Base-by-base conservation (phyloP, 495 filamentous ascomycete species). In the Aspergillus indologenus region DNA sequence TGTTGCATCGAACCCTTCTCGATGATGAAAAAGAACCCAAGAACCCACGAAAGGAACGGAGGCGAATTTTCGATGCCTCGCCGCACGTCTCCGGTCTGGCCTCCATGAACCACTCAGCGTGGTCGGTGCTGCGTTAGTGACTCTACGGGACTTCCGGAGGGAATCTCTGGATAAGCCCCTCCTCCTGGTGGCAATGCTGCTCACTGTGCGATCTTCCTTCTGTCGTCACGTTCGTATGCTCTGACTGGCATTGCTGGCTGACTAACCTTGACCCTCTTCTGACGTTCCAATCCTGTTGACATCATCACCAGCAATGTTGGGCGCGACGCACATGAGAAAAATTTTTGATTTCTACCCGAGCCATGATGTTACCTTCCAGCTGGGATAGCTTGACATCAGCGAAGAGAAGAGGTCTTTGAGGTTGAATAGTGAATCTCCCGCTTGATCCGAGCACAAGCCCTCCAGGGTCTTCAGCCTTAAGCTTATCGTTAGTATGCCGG, bases 1-100 rank as follows among this genome's bases (percentile, higher is more conserved):
- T 53, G 61, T 61, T 61, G 49, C 64, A 67, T 66, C 57, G 55
- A 57, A 45, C 52, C 44, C 45, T 42, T 42, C 15, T 59, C 53
- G 49, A 60, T 64, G 62, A 61, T 64, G 57, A 57, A 55, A 55
- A 54, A 45, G 53, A 18, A 15, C 12, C 34, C 34, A 40, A n/a
- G n/a, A n/a, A n/a, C n/a, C 34, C 34, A 29, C 26, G 26, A n/a
- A 11, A 21, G 23, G 48, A 31, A 31, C 23, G 17, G 23, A 24
- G 15, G 23, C 23, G 48, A 51, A 31, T 24, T n/a, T 18, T 51
- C 48, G 23, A 29, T 7, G 14, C 15, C 48, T 48, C 48, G 29
- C 48, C 23, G 42, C 44, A 55, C 20, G 34, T 52, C 42, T 40
- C 54, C 9, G 44, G 61, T 53, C 61, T 63, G 57, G 56, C 56